These are phyloP conservation scores for Leucocoprinus leucothites DNA, from an alignment of 768 basidiomycete species.

Conservation along the genomic window DNA sequence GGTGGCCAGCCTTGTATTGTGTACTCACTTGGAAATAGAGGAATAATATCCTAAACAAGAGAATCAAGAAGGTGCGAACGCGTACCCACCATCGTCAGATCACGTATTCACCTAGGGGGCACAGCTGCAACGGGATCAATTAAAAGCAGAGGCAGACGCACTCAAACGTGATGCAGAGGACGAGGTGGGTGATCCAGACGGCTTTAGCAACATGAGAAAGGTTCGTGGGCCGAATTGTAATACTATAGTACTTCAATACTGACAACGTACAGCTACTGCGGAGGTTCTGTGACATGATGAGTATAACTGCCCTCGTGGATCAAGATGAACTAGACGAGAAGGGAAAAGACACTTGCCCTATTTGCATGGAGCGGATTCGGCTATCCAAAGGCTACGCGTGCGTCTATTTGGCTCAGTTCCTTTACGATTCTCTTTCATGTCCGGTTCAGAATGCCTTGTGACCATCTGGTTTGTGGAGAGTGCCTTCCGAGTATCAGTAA, in stretches of 20 bases:
- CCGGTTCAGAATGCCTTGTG: constrained; percentile 34
- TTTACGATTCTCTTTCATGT: neutral
- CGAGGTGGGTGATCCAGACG: constrained; percentile 26
- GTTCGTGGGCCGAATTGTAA: constrained; percentile 18
- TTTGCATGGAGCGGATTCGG: constrained; percentile 33
- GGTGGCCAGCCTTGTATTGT: neutral
- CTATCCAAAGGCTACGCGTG: constrained; percentile 34
- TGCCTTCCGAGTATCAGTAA: constrained; percentile 30
- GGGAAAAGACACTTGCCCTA: constrained; percentile 21
- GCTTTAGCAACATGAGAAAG: constrained; percentile 38
- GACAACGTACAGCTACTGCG: constrained; percentile 32
- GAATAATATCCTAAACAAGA: constrained; percentile 19
- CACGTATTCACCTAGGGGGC: neutral
- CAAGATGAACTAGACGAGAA: constrained; percentile 24
- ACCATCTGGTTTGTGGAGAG: constrained; percentile 39
- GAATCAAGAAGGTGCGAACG: constrained; percentile 21
- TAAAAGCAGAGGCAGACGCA: constrained; percentile 34
- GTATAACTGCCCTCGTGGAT: constrained; percentile 30
- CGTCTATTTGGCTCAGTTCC: constrained; percentile 1
- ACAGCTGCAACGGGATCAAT: constrained; percentile 26
- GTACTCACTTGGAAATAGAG: constrained; percentile 12
- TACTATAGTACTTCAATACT: neutral
- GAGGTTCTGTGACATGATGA: constrained; percentile 35
- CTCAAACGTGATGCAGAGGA: constrained; percentile 24
- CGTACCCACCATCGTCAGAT: neutral